A percentile compares a stretch with the other conserved stretches of the same genome.
phyloP scores from a whole-genome alignment of 805 yeast species.

The Kodamaea fukazawae region DNA sequence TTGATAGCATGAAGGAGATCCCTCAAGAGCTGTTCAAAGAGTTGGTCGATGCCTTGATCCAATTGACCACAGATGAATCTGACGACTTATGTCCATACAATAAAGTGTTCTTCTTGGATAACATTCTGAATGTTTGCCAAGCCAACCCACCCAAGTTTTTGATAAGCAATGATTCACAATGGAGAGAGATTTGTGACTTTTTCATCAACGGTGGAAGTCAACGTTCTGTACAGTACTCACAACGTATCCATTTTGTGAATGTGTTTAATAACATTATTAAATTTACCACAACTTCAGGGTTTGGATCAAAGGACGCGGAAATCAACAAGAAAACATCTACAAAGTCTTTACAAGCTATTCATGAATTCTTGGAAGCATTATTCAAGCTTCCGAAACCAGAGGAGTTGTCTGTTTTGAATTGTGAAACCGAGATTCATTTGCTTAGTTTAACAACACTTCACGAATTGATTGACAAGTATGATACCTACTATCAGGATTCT shows the following conservation, averaged over 20 bases:
- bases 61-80: slow-evolving; percentile 31
- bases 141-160: slow-evolving; percentile 54
- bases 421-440: slow-evolving; percentile 67
- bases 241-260: slow-evolving; percentile 15
- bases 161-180: slow-evolving; percentile 39
- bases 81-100: slow-evolving; percentile 41
- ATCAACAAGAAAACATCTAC: slow-evolving; percentile 37
- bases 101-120: slow-evolving; percentile 51
- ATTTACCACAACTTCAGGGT: slow-evolving; percentile 40
- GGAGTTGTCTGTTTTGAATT: slow-evolving; percentile 48
- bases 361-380: slow-evolving; percentile 42
- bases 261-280: slow-evolving; percentile 53
- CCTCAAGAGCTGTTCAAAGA: slow-evolving; percentile 48
- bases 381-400: slow-evolving; percentile 35
- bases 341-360: slow-evolving; percentile 49
- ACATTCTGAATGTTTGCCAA: slow-evolving; percentile 50
- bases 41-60: slow-evolving; percentile 47
- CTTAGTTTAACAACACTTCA: slow-evolving; percentile 61
- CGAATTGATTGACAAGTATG: slow-evolving; percentile 75
- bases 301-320: slow-evolving; percentile 20
- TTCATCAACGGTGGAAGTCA: slow-evolving; percentile 46
- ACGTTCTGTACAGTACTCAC: slow-evolving; percentile 36
- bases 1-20: slow-evolving; percentile 60
- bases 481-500: slow-evolving; percentile 52
- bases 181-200: slow-evolving; percentile 48